These are phyloP conservation scores for Chlorella vulgaris DNA, from an alignment of 139 green algal genomes.

Conservation along the genomic window DNA sequence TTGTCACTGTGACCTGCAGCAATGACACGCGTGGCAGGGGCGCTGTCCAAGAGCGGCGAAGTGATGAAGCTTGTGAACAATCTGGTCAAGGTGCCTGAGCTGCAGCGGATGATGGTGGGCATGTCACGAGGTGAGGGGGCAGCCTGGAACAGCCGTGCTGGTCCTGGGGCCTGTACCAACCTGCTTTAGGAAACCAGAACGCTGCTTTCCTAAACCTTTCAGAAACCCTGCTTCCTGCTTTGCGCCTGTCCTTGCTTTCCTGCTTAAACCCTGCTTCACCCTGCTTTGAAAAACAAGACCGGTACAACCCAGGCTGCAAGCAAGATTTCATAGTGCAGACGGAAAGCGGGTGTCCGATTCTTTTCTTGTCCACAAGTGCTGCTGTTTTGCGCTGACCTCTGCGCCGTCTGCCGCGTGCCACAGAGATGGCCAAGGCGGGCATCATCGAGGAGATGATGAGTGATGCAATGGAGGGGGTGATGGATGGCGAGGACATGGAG, in stretches of 20 bases:
- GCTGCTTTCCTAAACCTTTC: too few relatives aligned
- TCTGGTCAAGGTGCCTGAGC: slow-evolving; percentile 77
- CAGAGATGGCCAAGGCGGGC: slow-evolving; percentile 90
- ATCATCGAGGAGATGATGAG: slow-evolving; percentile 92
- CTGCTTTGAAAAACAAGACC: too few relatives aligned
- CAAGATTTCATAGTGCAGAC: neutral
- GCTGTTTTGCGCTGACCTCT: neutral
- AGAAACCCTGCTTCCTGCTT: too few relatives aligned
- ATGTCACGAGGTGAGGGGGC: slow-evolving; percentile 74
- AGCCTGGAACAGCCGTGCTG: too few relatives aligned
- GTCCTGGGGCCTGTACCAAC: too few relatives aligned
- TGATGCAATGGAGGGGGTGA: slow-evolving; percentile 71
- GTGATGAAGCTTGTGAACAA: slow-evolving; percentile 83
- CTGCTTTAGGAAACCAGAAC: too few relatives aligned
- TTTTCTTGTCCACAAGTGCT: neutral
- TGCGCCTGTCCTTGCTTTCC: too few relatives aligned
- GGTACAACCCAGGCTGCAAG: neutral
- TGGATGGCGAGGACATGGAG: slow-evolving; percentile 76
- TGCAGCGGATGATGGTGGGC: slow-evolving; percentile 80
- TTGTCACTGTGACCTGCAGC: neutral
- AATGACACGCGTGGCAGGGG: slow-evolving; percentile 66
- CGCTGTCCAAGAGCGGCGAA: slow-evolving; percentile 73
- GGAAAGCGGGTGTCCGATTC: neutral
- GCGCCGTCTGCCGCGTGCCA: neutral
- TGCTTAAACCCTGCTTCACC: too few relatives aligned